Evolutionary conservation across 768 basidiomycete species (phyloP).

Genomic region (Epithele typhae): DNA sequence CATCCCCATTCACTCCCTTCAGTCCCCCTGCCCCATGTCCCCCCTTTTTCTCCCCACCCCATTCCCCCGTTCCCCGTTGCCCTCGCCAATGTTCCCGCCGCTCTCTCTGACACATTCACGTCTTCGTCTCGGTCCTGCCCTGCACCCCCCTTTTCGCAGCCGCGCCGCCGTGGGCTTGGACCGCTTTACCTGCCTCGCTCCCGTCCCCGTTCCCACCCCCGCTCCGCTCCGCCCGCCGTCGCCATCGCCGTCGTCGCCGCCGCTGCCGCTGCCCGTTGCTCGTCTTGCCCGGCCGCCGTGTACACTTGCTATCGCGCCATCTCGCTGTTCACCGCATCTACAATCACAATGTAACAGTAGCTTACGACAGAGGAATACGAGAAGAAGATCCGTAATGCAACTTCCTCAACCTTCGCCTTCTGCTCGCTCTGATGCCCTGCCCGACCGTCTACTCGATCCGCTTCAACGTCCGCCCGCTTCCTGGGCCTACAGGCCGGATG

Average conservation of each 20-base stretch:
- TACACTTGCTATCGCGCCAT: conserved; percentile 25
- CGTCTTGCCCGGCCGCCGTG: conserved; percentile 16
- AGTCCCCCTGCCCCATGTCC: not conserved
- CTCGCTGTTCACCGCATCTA: conserved; percentile 24
- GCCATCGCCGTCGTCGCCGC: not conserved
- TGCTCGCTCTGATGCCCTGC: too few species aligned
- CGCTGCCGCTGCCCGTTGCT: conserved; percentile 5
- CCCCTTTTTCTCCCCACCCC: conserved; percentile 2
- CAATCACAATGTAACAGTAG: conserved; percentile 21
- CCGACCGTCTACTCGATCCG: too few species aligned
- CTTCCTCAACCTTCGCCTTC: too few species aligned
- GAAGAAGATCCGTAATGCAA: conserved; percentile 18
- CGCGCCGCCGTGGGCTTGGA: too few species aligned
- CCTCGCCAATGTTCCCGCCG: conserved; percentile 5
- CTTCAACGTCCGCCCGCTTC: too few species aligned
- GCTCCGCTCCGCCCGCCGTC: not conserved
- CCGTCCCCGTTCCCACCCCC: not conserved
- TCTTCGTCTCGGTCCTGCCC: conserved; percentile 2
- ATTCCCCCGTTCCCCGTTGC: conserved; percentile 4
- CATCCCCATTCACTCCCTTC: not conserved
- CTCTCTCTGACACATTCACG: conserved; percentile 1
- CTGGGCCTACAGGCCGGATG: too few species aligned
- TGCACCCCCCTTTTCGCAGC: not conserved
- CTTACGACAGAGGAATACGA: conserved; percentile 22
- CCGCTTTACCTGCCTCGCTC: not conserved